phyloP scores from a whole-genome alignment of 1,139 yeast species.

The Suhomyces bribrorum region DNA sequence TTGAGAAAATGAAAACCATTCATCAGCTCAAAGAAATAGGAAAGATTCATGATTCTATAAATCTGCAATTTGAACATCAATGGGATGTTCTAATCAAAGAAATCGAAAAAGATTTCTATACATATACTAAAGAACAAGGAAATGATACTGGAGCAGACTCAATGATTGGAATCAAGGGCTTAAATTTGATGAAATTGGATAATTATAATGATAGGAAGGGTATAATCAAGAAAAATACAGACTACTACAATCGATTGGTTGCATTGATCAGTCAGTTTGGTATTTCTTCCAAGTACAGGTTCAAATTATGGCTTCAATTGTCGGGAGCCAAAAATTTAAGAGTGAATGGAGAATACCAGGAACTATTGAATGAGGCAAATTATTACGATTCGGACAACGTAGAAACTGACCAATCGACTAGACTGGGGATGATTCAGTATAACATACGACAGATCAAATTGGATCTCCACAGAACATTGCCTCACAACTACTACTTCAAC shows the following conservation, averaged over 20 bases:
- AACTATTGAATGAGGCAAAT: constrained; percentile 21
- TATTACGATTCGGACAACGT: constrained; percentile 2
- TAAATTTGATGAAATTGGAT: constrained; percentile 27
- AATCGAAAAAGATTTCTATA: constrained; percentile 27
- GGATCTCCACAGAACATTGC: constrained; percentile 59
- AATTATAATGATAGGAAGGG: constrained; percentile 10
- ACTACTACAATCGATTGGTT: constrained; percentile 26
- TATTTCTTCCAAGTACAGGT: constrained; percentile 50
- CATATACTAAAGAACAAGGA: constrained; percentile 15
- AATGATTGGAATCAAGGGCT: constrained; percentile 42
- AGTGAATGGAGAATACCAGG: constrained; percentile 54
- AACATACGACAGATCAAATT: constrained; percentile 55
- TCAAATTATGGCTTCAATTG: constrained; percentile 55
- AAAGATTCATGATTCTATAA: constrained; percentile 35
- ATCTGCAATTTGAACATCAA: constrained; percentile 27
- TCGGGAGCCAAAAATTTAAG: constrained; percentile 50
- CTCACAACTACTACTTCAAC: constrained; percentile 54
- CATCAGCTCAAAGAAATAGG: constrained; percentile 35
- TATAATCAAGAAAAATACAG: constrained; percentile 8
- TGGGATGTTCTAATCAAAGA: constrained; percentile 39
- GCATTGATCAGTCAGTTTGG: constrained; percentile 44
- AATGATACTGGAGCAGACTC: constrained; percentile 25
- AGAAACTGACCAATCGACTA: neutral
- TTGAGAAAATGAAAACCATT: constrained; percentile 19
- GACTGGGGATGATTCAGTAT: constrained; percentile 7